Conservation (phyloP, 106 monocot species). For the Chionographis japonica region DNA sequence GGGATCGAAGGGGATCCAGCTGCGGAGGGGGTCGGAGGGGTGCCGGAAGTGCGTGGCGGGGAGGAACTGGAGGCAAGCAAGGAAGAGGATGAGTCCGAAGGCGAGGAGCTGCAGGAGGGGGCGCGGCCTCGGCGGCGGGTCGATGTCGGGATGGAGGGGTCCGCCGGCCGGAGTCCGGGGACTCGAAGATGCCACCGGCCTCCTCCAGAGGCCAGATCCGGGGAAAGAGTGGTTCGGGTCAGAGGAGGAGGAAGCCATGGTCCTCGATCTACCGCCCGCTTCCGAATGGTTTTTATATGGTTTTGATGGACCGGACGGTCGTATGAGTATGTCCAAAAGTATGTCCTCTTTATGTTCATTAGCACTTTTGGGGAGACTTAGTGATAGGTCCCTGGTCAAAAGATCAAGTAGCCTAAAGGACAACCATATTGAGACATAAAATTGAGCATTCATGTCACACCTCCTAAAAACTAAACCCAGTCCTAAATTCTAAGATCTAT, state of each 20-base stretch:
- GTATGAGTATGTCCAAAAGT: no score
- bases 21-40: slow-evolving; percentile 53
- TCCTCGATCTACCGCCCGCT: neutral
- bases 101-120: slow-evolving; percentile 47
- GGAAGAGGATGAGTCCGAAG: slow-evolving; percentile 40
- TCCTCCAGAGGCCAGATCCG: slow-evolving; percentile 18
- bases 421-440: no score
- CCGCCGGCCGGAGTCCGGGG: neutral
- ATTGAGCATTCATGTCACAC: no score
- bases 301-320: no score
- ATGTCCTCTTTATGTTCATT: no score
- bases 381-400: no score
- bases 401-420: no score
- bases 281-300: no score
- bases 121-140: slow-evolving; percentile 55
- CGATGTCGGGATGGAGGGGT: slow-evolving; percentile 48
- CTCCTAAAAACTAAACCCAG: no score
- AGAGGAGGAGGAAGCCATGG: slow-evolving; percentile 15
- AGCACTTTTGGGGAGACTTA: no score
- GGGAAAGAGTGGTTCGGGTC: slow-evolving; percentile 3
- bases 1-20: slow-evolving; percentile 49
- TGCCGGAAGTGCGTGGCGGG: slow-evolving; percentile 79
- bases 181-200: slow-evolving; percentile 2
- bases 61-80: slow-evolving; percentile 72
- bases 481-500: no score